Evolutionary conservation across 768 basidiomycete species (phyloP).

Genomic region (Lactarius deliciosus): DNA sequence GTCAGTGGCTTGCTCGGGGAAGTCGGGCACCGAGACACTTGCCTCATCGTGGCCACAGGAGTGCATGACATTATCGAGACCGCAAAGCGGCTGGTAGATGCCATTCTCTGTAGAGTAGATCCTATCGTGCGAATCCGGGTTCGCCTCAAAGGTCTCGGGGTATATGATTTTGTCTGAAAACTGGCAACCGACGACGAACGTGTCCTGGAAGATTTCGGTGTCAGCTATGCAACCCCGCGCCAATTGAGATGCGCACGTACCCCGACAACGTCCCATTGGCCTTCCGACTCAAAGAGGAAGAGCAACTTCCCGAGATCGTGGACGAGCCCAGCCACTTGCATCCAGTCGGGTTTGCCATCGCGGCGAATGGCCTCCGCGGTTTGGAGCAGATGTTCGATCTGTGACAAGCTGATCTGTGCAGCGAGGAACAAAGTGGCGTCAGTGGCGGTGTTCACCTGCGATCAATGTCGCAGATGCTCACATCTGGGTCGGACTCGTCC

Average conservation of each 20-base stretch:
- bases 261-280: conserved; percentile 95
- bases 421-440: background rate
- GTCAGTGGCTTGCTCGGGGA: conserved; percentile 7
- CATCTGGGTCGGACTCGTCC: conserved; percentile 91
- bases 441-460: conserved; percentile 3
- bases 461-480: conserved; percentile 35
- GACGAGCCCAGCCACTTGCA: conserved; percentile 84
- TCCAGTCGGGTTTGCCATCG: conserved; percentile 89
- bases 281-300: conserved; percentile 79
- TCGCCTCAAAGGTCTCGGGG: conserved; percentile 71
- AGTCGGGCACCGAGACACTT: conserved; percentile 31
- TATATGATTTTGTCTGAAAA: conserved; percentile 85
- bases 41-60: conserved; percentile 93
- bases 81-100: conserved; percentile 76
- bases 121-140: conserved; percentile 64
- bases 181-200: conserved; percentile 80
- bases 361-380: conserved; percentile 87
- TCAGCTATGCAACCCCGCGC: conserved; percentile 3
- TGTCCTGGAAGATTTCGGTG: conserved; percentile 45
- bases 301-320: conserved; percentile 91
- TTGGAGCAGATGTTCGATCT: conserved; percentile 89
- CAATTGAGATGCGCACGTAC: conserved; percentile 41
- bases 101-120: conserved; percentile 72
- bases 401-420: conserved; percentile 65
- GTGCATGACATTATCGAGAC: conserved; percentile 84